A percentile compares a stretch with the other conserved stretches of the same genome.
phyloP scores from a whole-genome alignment of 75 land plant genomes.

The Azolla pinnata region DNA sequence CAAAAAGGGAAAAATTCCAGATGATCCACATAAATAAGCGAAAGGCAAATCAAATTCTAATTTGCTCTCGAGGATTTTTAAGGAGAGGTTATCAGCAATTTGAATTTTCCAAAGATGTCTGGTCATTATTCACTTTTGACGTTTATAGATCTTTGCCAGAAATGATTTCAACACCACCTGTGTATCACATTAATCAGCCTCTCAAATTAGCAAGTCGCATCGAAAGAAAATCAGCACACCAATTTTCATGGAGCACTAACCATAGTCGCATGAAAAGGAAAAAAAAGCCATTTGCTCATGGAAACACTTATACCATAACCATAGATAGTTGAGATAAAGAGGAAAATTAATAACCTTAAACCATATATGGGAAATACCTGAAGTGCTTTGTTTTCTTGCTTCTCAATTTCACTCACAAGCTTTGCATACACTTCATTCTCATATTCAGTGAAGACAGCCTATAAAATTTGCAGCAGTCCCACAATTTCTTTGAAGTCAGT shows the following conservation, averaged over 20 bases:
- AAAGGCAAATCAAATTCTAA: too few relatives aligned
- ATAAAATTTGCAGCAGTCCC: conserved; percentile 15
- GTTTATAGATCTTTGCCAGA: conserved; percentile 32
- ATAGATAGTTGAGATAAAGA: background rate
- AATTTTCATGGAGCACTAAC: background rate
- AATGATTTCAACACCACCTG: conserved; percentile 33
- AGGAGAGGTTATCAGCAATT: too few relatives aligned
- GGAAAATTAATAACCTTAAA: background rate
- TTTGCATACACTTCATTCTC: conserved; percentile 46
- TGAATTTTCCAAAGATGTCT: too few relatives aligned
- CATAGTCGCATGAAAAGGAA: too few relatives aligned
- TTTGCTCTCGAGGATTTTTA: too few relatives aligned
- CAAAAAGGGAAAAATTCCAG: too few relatives aligned
- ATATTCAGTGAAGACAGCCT: conserved; percentile 53
- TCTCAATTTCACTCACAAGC: conserved; percentile 46
- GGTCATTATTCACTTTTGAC: conserved; percentile 22
- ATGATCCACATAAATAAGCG: too few relatives aligned
- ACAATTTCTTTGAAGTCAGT: background rate
- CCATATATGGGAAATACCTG: conserved; percentile 25
- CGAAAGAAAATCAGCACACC: background rate
- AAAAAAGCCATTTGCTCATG: background rate
- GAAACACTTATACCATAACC: background rate
- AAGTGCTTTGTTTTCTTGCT: conserved; percentile 43
- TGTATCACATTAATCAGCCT: conserved; percentile 2
- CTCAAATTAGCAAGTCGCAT: background rate